phyloP scores from a whole-genome alignment of 768 basidiomycete genomes.

The Lentinula lateritia region DNA sequence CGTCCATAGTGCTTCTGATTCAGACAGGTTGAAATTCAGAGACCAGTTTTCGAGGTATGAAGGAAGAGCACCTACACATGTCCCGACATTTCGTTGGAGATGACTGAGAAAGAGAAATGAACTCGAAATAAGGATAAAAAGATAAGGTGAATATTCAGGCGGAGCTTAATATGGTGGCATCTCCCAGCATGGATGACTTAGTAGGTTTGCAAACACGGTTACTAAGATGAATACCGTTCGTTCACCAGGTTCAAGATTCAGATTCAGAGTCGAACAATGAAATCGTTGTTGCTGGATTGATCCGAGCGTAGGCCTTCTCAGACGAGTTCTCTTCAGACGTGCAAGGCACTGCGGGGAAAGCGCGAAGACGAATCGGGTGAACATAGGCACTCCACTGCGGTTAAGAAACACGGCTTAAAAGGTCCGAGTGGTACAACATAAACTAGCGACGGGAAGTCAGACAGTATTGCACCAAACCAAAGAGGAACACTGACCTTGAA shows the following conservation, averaged over 20 bases:
- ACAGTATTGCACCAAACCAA: too few species aligned
- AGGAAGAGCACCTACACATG: neutral
- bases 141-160: neutral
- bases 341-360: neutral
- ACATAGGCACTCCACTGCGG: neutral
- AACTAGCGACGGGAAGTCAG: too few species aligned
- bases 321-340: neutral
- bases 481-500: too few species aligned
- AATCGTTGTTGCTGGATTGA: neutral
- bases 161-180: neutral
- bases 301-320: neutral
- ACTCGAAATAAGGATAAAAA: neutral
- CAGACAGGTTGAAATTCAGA: neutral
- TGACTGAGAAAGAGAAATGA: neutral
- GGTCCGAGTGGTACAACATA: neutral
- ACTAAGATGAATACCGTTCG: neutral
- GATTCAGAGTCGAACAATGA: too few species aligned
- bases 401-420: neutral
- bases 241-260: too few species aligned
- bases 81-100: neutral
- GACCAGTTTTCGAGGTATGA: neutral
- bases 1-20: constrained; percentile 13
- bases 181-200: neutral
- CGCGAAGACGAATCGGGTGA: neutral
- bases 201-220: neutral